Conservation (phyloP, 139 green algal species). For the Chlamydomonas asymmetrica region DNA sequence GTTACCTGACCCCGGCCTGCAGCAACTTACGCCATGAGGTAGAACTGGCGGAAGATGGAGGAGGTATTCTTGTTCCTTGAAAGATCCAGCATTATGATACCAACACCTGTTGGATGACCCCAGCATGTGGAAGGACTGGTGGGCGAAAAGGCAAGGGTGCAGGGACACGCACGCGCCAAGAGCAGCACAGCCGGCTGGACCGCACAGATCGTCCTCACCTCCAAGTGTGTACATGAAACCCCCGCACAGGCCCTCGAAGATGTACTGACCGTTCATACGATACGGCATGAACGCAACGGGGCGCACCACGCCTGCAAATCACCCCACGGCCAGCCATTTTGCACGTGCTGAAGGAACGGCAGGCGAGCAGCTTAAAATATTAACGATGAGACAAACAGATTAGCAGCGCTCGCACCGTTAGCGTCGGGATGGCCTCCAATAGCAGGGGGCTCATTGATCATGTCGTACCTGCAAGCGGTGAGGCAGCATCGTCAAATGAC, state of each 20-base stretch:
- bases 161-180: too few relatives aligned
- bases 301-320: slow-evolving; percentile 36
- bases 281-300: slow-evolving; percentile 62
- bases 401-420: too few relatives aligned
- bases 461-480: too few relatives aligned
- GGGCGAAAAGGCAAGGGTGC: too few relatives aligned
- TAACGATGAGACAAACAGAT: not conserved
- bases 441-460: slow-evolving; percentile 58
- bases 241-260: slow-evolving; percentile 63
- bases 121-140: too few relatives aligned
- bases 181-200: not conserved
- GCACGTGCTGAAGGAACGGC: too few relatives aligned
- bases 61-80: slow-evolving; percentile 26
- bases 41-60: slow-evolving; percentile 25
- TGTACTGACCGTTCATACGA: slow-evolving; percentile 69
- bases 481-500: too few relatives aligned
- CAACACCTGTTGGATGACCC: too few relatives aligned
- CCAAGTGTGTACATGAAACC: slow-evolving; percentile 70
- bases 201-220: slow-evolving; percentile 28
- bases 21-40: slow-evolving; percentile 10
- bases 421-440: too few relatives aligned
- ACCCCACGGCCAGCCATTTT: not conserved
- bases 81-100: slow-evolving; percentile 31
- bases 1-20: too few relatives aligned
- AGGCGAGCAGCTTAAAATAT: not conserved